Base-by-base conservation (phyloP, 2,329 filamentous ascomycete species). In the Emericellopsis atlantica region DNA sequence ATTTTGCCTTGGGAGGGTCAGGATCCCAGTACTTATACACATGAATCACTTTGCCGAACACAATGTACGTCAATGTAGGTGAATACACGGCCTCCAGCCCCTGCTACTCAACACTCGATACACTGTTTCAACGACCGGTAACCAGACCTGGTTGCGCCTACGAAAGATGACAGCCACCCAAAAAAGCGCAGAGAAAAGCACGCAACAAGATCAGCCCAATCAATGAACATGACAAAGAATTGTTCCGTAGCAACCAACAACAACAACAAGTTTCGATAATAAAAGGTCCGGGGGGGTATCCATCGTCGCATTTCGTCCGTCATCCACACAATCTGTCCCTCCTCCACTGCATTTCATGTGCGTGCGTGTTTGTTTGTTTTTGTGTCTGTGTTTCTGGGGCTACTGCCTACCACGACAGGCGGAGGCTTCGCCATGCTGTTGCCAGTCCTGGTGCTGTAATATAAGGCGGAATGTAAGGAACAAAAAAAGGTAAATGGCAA, bases 241-340 rank as follows among this genome's bases (percentile, higher is more conserved):
- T 8, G 33, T n/a, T 31, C 12, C 14, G 31, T 23, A 40, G 32
- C 14, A 29, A 32, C 18, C 18, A 21, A 21, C 18, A 21, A 5
- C 18, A 21, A 21, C 18, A 21, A 21, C 18, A 21, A 21, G 18
- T 21, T 22, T n/a, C 32, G 40, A 45, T 45, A 46, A 48, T 38
- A 35, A 40, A 23, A 31, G 4, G 26, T 29, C 9, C 9, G 31
- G 48, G 51, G 52, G 61, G 61, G 61, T 65, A 66, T 66, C 61
- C 62, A 55, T 66, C 61, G 51, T 62, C 51, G 59, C 55, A 54
- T 29, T 12, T 29, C 26, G 26, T 29, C 26, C 59, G 56, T 65
- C 61, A 53, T 65, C 58, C 61, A 64, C 62, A 51, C 62, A 61
- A 62, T 64, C 60, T 47, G 42, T 41, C 54, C 54, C 50, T 51